Base-by-base conservation (phyloP, 208 protist species). In the Crithidia expoeki region DNA sequence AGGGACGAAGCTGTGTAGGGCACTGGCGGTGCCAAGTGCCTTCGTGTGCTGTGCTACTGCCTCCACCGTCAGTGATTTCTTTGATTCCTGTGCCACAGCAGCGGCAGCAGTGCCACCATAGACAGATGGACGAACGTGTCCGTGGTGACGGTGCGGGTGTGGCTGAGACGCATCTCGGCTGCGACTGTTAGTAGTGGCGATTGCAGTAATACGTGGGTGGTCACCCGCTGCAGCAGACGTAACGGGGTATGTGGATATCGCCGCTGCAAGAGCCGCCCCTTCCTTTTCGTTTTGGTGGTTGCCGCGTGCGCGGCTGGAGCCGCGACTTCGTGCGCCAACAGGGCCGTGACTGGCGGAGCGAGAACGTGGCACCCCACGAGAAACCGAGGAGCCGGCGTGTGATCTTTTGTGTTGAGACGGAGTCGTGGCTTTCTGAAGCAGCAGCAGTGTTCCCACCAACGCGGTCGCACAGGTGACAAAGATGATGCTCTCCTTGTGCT, bases 401-500 rank as follows among this genome's bases (percentile, higher is more conserved):
- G 36, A 72, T 21, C 61, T 68, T n/a, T n/a, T 9, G 27, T 77
- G 80, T 17, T 56, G 75, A 4, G 70, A 80, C n/a, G 83, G 79
- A 0, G 83, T 82, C 4, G 83, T 82, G 17, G 52, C 60, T 19
- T 80, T 80, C n/a, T 93, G 87, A 32, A 93, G 59, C 19, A 72
- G 74, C 28, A 93, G 56, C 30, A 89, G 58, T 4, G 74, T 64
- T 10, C 76, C 61, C 0, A 89, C 65, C 17, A 71, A 70, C 1
- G 75, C 51, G 4, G 83, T 51, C 6, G 62, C 71, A 33, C 73
- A 68, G 40, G 78, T 76, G 21, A 78, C 77, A 52, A 80, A 79
- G 21, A 85, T 33, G 2, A 89, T 34, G 30, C 80, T 89, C 68
- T 89, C 81, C 38, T 76, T 80, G 44, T 93, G 64, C 58, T 59